Base-by-base conservation (phyloP, 2,329 filamentous ascomycete species). In the Colletotrichum magnum region DNA sequence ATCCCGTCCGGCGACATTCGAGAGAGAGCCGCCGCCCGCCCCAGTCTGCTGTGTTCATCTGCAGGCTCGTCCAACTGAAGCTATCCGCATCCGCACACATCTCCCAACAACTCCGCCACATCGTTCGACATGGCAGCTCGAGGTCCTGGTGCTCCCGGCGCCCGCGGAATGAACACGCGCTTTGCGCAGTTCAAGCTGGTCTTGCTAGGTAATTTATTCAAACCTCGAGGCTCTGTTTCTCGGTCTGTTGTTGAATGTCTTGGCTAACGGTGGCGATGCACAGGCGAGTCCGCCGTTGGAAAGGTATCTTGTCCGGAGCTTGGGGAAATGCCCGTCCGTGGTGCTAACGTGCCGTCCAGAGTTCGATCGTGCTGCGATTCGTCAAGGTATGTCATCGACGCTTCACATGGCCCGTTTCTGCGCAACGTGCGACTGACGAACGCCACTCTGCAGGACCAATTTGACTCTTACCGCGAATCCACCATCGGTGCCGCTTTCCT, bases 141-240 rank as follows among this genome's bases (percentile, higher is more conserved):
- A 90, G 90, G 90, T 85, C 69, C 69, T 52, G 70, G 68, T 65
- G 70, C 54, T 53, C 84, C 87, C 77, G 88, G 87, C 77, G 84
- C 86, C 75, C 88, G 88, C 77, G 88, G 87, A 79, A 83, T 87
- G 87, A 89, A 91, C 90, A 89, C 93, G 83, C 92, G 95, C 78
- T 98, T 99, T 83, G 95, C 96, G 77, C 96, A 99, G 88, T 99
- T 99, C 86, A 99, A 99, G 88, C 89, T 99, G 77, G 96, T 99
- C 74, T 87, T 99, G 79, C 88, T 99, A 73, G 96, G 96, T 98
- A 89, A 36, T 36, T 75, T 92, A 79, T 67, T 4, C 2, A 21
- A 63, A 48, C 60, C 59, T n/a, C 45, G 39, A 47, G 13, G 26
- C 10, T n/a, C 12, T 53, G 16, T n/a, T 32, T 3, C 7, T 36